Percentiles rank a stretch among this genome's conserved stretches.
Evolutionary conservation across 192 early-diverging fungal species (phyloP).

Genomic region (Thamnidium elegans): DNA sequence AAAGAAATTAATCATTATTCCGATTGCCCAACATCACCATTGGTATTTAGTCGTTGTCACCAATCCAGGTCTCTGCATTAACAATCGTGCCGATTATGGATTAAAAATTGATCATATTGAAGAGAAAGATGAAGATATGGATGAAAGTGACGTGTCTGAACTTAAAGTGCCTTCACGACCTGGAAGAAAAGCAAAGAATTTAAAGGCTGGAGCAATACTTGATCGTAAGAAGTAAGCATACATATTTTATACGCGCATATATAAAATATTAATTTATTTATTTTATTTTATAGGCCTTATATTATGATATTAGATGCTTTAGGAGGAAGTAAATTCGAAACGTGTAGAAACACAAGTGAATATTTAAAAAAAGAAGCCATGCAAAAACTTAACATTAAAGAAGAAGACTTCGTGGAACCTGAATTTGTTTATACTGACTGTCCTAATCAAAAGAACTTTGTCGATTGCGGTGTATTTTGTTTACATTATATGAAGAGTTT

Average conservation of each 20-base stretch:
- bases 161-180: not conserved
- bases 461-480: conserved; percentile 1
- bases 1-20: conserved; percentile 5
- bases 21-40: not conserved
- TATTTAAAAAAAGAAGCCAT: conserved; percentile 9
- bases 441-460: conserved; percentile 8
- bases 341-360: not conserved
- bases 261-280: not conserved
- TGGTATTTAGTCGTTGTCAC: conserved; percentile 11
- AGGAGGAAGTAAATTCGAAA: not conserved
- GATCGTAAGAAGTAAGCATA: not conserved
- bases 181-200: not conserved
- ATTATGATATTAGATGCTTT: conserved; percentile 5
- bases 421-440: not conserved
- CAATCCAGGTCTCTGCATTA: not conserved
- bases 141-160: not conserved
- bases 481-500: not conserved
- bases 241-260: not conserved
- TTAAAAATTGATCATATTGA: not conserved
- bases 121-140: not conserved
- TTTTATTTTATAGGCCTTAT: not conserved
- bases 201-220: not conserved
- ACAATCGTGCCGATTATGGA: not conserved
- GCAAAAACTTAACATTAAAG: not conserved
- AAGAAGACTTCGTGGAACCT: not conserved